A percentile compares a stretch with the other conserved stretches of the same genome.
Evolutionary conservation across 352 stramenopile genomes (phyloP).

Genomic region (Elongisporangium undulatum): DNA sequence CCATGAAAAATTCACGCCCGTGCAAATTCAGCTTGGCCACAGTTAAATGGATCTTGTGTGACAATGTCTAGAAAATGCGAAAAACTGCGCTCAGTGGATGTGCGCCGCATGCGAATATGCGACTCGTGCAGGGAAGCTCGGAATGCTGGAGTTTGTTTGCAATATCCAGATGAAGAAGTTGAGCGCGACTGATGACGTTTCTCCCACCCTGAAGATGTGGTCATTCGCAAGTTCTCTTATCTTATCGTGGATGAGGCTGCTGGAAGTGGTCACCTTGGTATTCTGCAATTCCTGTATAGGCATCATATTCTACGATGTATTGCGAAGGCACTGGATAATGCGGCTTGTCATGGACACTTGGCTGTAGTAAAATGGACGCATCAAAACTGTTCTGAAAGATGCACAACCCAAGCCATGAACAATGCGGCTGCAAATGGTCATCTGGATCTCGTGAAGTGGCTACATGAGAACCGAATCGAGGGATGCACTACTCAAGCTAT

Average conservation of each 20-base stretch:
- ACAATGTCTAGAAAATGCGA: too few relatives aligned
- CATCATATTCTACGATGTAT: too few relatives aligned
- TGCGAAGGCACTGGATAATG: constrained; percentile 20
- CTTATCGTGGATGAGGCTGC: background rate
- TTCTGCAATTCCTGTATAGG: too few relatives aligned
- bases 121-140: background rate
- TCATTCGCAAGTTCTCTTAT: background rate
- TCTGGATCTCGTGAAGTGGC: constrained; percentile 45
- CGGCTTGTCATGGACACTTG: constrained; percentile 25
- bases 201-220: too few relatives aligned
- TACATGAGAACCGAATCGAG: constrained; percentile 35
- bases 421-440: constrained; percentile 36
- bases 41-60: background rate
- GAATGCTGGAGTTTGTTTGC: background rate
- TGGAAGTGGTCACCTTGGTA: background rate
- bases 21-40: background rate
- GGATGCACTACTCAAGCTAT: constrained; percentile 26
- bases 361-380: constrained; percentile 32
- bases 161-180: background rate
- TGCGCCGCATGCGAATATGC: background rate
- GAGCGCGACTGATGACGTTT: background rate
- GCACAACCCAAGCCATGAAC: constrained; percentile 42
- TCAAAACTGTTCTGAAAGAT: constrained; percentile 27
- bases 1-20: too few relatives aligned
- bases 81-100: background rate